Evolutionary conservation across 495 filamentous ascomycete species (phyloP).

Genomic region (Penicillium verhagenii): DNA sequence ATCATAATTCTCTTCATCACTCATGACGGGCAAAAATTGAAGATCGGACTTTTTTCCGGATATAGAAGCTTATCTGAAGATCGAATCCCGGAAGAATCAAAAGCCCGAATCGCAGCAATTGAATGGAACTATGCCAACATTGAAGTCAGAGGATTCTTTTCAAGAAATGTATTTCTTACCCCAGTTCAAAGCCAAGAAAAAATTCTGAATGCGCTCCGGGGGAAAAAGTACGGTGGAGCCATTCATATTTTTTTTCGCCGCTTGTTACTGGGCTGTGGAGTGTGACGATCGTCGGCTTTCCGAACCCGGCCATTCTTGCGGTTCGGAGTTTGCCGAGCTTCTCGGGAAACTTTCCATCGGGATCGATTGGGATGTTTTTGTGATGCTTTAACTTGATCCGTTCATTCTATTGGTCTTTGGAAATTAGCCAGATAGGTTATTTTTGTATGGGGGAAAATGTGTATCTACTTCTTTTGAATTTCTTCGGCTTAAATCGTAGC

Average conservation of each 20-base stretch:
- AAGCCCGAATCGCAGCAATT: slow-evolving; percentile 8
- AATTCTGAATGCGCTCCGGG: slow-evolving; percentile 15
- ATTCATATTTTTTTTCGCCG: neutral
- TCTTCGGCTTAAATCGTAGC: neutral
- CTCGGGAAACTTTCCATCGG: neutral
- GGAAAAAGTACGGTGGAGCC: slow-evolving; percentile 21
- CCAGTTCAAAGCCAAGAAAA: slow-evolving; percentile 22
- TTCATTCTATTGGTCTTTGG: neutral
- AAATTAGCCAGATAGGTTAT: neutral
- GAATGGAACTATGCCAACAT: slow-evolving; percentile 10
- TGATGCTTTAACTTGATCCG: neutral
- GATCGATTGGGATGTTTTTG: neutral
- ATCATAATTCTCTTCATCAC: slow-evolving; percentile 20
- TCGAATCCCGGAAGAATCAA: neutral
- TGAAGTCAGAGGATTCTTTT: slow-evolving; percentile 1
- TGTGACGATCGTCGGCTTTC: neutral
- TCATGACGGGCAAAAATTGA: slow-evolving; percentile 15
- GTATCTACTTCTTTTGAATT: neutral
- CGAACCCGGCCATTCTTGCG: neutral
- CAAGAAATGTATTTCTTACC: slow-evolving; percentile 12
- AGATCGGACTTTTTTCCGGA: slow-evolving; percentile 1
- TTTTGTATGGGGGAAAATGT: neutral
- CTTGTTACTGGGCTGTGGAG: neutral
- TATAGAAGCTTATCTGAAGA: slow-evolving; percentile 1
- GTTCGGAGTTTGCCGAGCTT: neutral